Evolutionary conservation across 768 basidiomycete genomes (phyloP).

Genomic region (Mycena chlorophos): DNA sequence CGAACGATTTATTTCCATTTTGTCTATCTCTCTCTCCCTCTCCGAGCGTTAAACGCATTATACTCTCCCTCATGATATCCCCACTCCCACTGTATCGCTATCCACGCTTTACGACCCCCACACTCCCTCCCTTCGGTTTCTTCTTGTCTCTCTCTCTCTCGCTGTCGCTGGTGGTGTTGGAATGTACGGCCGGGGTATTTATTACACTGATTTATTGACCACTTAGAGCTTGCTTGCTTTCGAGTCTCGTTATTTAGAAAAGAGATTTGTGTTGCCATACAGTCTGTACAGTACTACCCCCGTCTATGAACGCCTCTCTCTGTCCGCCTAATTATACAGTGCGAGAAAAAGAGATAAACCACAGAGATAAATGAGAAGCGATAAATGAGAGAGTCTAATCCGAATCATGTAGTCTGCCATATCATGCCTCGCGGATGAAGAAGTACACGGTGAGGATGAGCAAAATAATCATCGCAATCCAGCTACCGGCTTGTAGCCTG

Average conservation of each 20-base stretch:
- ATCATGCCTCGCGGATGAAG: constrained; percentile 15
- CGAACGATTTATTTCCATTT: neutral
- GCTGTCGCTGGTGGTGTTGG: neutral
- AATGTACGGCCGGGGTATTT: constrained; percentile 22
- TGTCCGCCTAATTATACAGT: neutral
- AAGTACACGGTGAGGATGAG: constrained; percentile 17
- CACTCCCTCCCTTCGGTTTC: too few species aligned
- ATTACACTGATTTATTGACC: constrained; percentile 16
- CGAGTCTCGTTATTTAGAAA: neutral
- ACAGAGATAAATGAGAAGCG: neutral
- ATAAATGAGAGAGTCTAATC: neutral
- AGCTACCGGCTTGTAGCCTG: constrained; percentile 14
- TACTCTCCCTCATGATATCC: too few species aligned
- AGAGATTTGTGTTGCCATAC: neutral
- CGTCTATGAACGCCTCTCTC: neutral
- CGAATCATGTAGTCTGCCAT: neutral
- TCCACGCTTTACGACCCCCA: too few species aligned
- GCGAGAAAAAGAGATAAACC: neutral
- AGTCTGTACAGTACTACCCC: neutral
- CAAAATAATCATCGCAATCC: constrained; percentile 18
- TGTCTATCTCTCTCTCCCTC: neutral
- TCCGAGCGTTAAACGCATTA: neutral
- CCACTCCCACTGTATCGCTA: too few species aligned
- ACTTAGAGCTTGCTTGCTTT: constrained; percentile 10
- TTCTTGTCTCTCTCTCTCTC: neutral